These are phyloP conservation scores for Mycena chlorophos DNA, from an alignment of 768 basidiomycete species.

Conservation along the genomic window DNA sequence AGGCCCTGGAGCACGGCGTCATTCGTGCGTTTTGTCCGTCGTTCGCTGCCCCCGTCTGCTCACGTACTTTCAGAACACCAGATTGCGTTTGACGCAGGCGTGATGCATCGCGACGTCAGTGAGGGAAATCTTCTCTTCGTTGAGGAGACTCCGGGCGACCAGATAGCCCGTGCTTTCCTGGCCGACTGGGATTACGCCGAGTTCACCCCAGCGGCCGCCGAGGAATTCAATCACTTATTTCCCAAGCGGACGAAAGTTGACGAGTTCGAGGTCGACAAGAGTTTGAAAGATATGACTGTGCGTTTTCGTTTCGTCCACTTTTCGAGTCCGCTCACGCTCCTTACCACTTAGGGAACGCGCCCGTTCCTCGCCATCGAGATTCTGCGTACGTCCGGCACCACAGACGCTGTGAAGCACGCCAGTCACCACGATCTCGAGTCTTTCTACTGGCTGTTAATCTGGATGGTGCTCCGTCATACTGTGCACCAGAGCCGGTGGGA, in stretches of 20 bases:
- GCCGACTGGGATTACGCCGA: constrained; percentile 12
- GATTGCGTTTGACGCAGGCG: constrained; percentile 4
- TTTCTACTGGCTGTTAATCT: constrained; percentile 11
- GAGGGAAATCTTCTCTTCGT: constrained; percentile 6
- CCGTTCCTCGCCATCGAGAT: constrained; percentile 10
- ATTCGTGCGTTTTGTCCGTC: neutral
- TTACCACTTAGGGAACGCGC: constrained; percentile 1
- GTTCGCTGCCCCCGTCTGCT: neutral
- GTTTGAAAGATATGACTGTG: constrained; percentile 7
- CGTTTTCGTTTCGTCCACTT: neutral
- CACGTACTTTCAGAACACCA: neutral
- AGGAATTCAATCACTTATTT: neutral
- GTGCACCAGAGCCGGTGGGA: neutral
- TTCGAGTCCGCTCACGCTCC: neutral
- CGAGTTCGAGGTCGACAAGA: neutral
- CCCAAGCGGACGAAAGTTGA: neutral
- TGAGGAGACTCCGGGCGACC: neutral
- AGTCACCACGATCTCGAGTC: constrained; percentile 8
- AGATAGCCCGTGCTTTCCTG: neutral
- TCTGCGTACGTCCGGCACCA: neutral
- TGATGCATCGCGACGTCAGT: constrained; percentile 9
- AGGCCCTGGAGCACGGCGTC: neutral
- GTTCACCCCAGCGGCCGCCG: neutral
- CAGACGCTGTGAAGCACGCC: neutral
- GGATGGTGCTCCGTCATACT: constrained; percentile 8